phyloP scores from a whole-genome alignment of 2,329 filamentous ascomycete genomes.

The Penicillium frequentans region DNA sequence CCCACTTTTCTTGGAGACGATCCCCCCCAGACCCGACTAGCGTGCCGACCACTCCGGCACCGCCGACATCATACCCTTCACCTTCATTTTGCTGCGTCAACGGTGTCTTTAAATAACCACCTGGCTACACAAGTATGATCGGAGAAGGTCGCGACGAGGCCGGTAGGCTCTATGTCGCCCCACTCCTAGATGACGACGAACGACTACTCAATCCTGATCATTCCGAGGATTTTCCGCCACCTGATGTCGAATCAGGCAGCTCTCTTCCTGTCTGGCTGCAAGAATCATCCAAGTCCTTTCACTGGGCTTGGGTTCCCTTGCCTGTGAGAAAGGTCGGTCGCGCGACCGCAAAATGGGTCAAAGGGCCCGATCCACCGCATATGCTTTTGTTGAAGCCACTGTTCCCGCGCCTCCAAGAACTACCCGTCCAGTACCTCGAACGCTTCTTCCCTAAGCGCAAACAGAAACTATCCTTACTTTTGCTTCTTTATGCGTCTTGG shows the following conservation, averaged over 20 bases:
- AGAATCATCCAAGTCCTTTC: conserved; percentile 49
- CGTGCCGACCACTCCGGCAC: conserved; percentile 17
- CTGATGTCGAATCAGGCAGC: conserved; percentile 30
- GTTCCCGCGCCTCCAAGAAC: conserved; percentile 48
- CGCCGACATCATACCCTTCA: conserved; percentile 17
- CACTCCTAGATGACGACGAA: conserved; percentile 37
- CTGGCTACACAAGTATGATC: conserved; percentile 22
- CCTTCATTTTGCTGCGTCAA: conserved; percentile 9
- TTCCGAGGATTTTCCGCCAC: conserved; percentile 32
- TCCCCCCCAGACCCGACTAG: conserved; percentile 19
- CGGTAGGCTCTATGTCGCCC: conserved; percentile 34
- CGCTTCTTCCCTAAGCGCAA: conserved; percentile 47
- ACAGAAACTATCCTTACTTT: conserved; percentile 45
- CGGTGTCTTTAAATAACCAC: background rate
- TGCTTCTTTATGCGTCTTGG: conserved; percentile 47
- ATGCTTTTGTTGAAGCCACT: conserved; percentile 47
- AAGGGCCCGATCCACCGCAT: conserved; percentile 49
- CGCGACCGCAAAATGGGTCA: conserved; percentile 46
- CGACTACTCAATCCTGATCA: conserved; percentile 33
- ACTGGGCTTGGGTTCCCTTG: conserved; percentile 50
- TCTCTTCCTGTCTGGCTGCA: conserved; percentile 48
- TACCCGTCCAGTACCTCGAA: conserved; percentile 46
- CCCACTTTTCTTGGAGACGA: conserved; percentile 15
- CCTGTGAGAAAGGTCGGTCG: conserved; percentile 46
- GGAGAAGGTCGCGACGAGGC: conserved; percentile 33